Percentiles rank a stretch among this genome's conserved stretches.
phyloP scores from a whole-genome alignment of 2,329 filamentous ascomycete species.

The Pseudogymnoascus sp. region DNA sequence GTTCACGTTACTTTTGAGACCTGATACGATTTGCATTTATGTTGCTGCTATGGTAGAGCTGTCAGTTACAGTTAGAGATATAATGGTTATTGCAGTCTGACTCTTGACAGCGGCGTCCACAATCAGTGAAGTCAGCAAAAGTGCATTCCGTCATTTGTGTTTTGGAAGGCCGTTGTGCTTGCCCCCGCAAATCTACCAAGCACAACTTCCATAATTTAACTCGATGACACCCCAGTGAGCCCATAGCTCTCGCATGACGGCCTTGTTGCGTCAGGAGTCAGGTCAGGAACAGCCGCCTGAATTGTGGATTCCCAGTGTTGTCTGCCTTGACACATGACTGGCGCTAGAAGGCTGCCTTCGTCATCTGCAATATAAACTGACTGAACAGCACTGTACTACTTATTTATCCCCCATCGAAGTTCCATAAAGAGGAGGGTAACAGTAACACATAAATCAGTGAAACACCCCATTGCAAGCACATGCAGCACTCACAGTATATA shows the following conservation, averaged over 20 bases:
- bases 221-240: neutral
- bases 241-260: neutral
- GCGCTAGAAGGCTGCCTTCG: neutral
- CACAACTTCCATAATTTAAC: neutral
- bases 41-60: neutral
- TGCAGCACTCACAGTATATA: neutral
- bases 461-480: neutral
- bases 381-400: neutral
- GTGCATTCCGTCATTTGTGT: neutral
- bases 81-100: neutral
- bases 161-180: neutral
- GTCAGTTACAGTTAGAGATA: neutral
- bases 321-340: conserved; percentile 3
- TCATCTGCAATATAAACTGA: conserved; percentile 3
- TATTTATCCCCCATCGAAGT: neutral
- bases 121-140: neutral
- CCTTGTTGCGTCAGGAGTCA: neutral
- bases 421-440: neutral
- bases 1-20: neutral
- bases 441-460: neutral
- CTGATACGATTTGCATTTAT: neutral
- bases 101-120: too few species aligned
- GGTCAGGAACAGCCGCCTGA: conserved; percentile 2
- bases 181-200: neutral
- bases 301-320: neutral